phyloP scores from a whole-genome alignment of 768 basidiomycete genomes.

The Mycena amicta region DNA sequence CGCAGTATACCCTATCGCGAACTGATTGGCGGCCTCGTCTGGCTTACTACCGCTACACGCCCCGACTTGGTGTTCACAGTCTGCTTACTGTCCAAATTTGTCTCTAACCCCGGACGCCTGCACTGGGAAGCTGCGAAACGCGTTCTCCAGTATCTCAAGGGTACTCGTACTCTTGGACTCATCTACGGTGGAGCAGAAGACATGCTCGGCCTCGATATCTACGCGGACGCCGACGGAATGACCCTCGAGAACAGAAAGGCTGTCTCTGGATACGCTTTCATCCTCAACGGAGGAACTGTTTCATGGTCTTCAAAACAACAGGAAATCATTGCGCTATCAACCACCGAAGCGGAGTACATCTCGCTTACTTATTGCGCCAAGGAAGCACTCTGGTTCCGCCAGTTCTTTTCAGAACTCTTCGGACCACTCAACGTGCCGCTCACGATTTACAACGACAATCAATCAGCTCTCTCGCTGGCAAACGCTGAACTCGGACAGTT shows the following conservation, averaged over 20 bases:
- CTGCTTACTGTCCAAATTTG: slow-evolving; percentile 2
- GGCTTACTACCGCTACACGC: slow-evolving; percentile 7
- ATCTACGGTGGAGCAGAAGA: slow-evolving; percentile 2
- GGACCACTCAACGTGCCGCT: neutral
- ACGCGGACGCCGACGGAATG: slow-evolving; percentile 10
- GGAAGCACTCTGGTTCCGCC: slow-evolving; percentile 6
- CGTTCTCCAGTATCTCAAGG: slow-evolving; percentile 13
- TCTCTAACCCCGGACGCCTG: slow-evolving; percentile 7
- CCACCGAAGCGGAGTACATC: slow-evolving; percentile 13
- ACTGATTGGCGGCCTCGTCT: slow-evolving; percentile 5
- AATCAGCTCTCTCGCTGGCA: slow-evolving; percentile 10
- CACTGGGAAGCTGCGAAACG: slow-evolving; percentile 14
- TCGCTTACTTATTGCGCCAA: slow-evolving; percentile 1
- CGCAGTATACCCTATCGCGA: slow-evolving; percentile 5
- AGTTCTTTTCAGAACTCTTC: slow-evolving; percentile 9
- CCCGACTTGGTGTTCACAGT: slow-evolving; percentile 9
- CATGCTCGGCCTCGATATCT: slow-evolving; percentile 3
- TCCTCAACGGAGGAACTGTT: slow-evolving; percentile 10
- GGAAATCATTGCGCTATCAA: slow-evolving; percentile 5
- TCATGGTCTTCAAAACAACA: slow-evolving; percentile 16
- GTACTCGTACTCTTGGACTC: neutral
- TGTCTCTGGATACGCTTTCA: slow-evolving; percentile 5
- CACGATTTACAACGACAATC: slow-evolving; percentile 11
- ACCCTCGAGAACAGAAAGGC: slow-evolving; percentile 6
- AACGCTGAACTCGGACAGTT: slow-evolving; percentile 12